A percentile compares a stretch with the other conserved stretches of the same genome.
These are phyloP conservation scores for Claviceps maximensis DNA, from an alignment of 2,329 filamentous ascomycete genomes.

Conservation along the genomic window DNA sequence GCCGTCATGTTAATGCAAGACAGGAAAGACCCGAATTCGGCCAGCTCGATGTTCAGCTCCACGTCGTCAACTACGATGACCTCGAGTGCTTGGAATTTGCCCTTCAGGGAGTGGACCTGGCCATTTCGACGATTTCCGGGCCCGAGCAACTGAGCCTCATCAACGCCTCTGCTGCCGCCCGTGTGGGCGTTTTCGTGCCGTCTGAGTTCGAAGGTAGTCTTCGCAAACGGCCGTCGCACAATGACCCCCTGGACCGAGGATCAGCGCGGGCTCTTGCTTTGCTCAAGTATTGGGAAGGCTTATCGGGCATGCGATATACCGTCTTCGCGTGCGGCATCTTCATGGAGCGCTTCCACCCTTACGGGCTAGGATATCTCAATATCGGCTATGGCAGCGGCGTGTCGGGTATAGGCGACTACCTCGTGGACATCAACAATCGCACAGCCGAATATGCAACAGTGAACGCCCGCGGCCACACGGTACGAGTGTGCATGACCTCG, in stretches of 20 bases:
- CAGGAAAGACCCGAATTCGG: constrained; percentile 42
- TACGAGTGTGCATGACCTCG: constrained; percentile 54
- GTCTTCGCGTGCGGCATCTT: constrained; percentile 63
- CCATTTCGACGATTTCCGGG: constrained; percentile 62
- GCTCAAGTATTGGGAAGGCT: constrained; percentile 38
- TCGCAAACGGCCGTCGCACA: constrained; percentile 32
- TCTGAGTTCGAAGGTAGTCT: constrained; percentile 62
- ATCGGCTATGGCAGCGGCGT: constrained; percentile 46
- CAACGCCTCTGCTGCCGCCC: constrained; percentile 50
- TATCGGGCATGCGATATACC: constrained; percentile 49
- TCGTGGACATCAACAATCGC: constrained; percentile 47
- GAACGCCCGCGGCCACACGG: constrained; percentile 33
- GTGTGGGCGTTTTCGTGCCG: constrained; percentile 57
- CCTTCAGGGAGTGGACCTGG: constrained; percentile 58
- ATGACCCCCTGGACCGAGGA: constrained; percentile 49
- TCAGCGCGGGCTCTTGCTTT: constrained; percentile 42
- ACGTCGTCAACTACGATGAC: constrained; percentile 54
- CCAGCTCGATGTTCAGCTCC: constrained; percentile 48
- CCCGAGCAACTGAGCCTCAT: constrained; percentile 56
- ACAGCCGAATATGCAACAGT: constrained; percentile 47
- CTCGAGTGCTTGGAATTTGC: constrained; percentile 46
- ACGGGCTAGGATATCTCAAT: constrained; percentile 45
- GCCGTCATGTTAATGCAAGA: constrained; percentile 10
- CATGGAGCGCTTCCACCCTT: constrained; percentile 61
- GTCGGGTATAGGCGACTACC: constrained; percentile 46